phyloP scores from a whole-genome alignment of 768 basidiomycete genomes.

The Podaxis pistillaris region DNA sequence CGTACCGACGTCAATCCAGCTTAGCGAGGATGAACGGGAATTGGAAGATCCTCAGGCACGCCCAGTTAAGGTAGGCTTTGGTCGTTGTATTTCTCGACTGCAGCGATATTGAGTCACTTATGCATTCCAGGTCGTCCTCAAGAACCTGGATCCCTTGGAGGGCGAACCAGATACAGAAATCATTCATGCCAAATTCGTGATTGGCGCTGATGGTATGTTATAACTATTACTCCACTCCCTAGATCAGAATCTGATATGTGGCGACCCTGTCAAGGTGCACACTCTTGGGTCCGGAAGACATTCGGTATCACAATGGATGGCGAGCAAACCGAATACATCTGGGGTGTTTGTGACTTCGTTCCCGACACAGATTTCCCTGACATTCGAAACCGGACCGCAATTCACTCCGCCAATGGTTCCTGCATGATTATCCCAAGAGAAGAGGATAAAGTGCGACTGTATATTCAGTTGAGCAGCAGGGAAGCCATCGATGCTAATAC shows the following conservation, averaged over 20 bases:
- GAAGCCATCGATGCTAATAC: slow-evolving; percentile 42
- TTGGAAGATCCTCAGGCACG: slow-evolving; percentile 39
- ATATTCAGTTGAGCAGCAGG: slow-evolving; percentile 61
- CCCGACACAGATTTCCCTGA: slow-evolving; percentile 80
- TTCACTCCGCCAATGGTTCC: slow-evolving; percentile 70
- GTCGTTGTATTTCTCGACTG: background rate
- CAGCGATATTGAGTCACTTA: background rate
- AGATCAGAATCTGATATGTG: background rate
- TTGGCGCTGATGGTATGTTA: slow-evolving; percentile 68
- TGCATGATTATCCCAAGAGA: slow-evolving; percentile 78
- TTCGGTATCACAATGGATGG: slow-evolving; percentile 73
- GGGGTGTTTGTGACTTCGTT: slow-evolving; percentile 77
- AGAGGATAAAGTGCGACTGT: slow-evolving; percentile 64
- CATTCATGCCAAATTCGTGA: slow-evolving; percentile 69
- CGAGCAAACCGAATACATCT: slow-evolving; percentile 73
- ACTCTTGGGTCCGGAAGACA: slow-evolving; percentile 78
- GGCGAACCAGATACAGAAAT: slow-evolving; percentile 44
- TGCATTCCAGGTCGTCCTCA: slow-evolving; percentile 39
- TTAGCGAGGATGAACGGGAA: slow-evolving; percentile 39
- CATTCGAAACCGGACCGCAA: slow-evolving; percentile 58
- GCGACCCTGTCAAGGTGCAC: slow-evolving; percentile 51
- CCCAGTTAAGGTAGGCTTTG: slow-evolving; percentile 34
- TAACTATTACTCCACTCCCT: background rate
- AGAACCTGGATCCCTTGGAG: slow-evolving; percentile 35
- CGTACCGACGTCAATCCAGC: slow-evolving; percentile 45